phyloP scores from a whole-genome alignment of 2,329 filamentous ascomycete species.

The Beauveria asiatica region DNA sequence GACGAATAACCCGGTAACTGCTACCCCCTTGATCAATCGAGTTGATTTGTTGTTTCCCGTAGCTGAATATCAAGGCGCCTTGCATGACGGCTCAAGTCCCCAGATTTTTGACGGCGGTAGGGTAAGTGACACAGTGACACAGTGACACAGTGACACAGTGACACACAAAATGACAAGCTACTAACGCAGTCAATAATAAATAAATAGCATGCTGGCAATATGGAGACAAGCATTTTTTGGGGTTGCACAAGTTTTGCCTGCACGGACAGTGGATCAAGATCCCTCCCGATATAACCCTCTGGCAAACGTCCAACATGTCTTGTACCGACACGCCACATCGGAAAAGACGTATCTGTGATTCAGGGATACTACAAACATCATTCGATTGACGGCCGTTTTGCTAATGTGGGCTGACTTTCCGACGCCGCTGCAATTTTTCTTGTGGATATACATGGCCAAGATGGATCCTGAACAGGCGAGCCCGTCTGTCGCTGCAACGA shows the following conservation, averaged over 20 bases:
- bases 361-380: background rate
- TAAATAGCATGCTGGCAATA: background rate
- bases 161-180: background rate
- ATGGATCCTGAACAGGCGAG: background rate
- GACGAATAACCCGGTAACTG: background rate
- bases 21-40: background rate
- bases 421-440: background rate
- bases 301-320: background rate
- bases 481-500: background rate
- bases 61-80: background rate
- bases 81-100: background rate
- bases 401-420: constrained; percentile 7
- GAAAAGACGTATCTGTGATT: background rate
- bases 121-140: background rate
- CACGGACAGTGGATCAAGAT: constrained; percentile 10
- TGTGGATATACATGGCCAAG: background rate
- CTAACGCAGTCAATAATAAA: no score
- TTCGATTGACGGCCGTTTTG: constrained; percentile 2
- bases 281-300: constrained; percentile 5
- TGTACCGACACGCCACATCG: background rate
- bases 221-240: background rate
- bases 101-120: background rate
- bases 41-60: background rate
- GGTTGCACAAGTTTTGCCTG: background rate
- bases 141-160: background rate